Evolutionary conservation across 768 basidiomycete species (phyloP).

Genomic region (Lactarius hengduanensis): DNA sequence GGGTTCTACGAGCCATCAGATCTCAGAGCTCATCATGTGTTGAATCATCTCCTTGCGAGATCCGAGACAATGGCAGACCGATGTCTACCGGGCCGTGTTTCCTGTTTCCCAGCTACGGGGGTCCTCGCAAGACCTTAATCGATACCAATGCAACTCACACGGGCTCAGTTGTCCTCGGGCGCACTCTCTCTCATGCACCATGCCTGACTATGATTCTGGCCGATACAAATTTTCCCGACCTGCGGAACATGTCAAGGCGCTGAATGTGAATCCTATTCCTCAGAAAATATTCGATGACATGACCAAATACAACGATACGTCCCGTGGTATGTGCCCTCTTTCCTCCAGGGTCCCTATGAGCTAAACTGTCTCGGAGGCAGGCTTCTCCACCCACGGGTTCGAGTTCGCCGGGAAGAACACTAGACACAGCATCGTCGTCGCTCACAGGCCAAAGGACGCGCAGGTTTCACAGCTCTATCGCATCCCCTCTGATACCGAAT

Average conservation of each 20-base stretch:
- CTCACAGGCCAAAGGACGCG: slow-evolving; percentile 42
- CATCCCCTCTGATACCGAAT: slow-evolving; percentile 34
- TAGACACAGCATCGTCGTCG: slow-evolving; percentile 35
- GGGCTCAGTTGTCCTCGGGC: neutral
- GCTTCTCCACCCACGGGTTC: slow-evolving; percentile 10
- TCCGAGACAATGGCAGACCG: neutral
- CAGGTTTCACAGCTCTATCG: slow-evolving; percentile 41
- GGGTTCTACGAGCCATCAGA: neutral
- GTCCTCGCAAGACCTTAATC: too few species aligned
- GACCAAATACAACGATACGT: slow-evolving; percentile 42
- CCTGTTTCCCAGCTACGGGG: too few species aligned
- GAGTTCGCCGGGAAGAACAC: slow-evolving; percentile 16
- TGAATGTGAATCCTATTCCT: slow-evolving; percentile 38
- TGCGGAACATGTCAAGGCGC: slow-evolving; percentile 40
- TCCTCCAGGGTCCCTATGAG: neutral
- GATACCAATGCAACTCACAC: neutral
- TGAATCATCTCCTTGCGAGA: slow-evolving; percentile 10
- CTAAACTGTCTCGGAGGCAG: neutral
- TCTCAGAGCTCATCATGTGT: slow-evolving; percentile 7
- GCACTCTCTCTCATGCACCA: neutral
- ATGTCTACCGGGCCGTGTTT: neutral
- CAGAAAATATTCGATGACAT: slow-evolving; percentile 38
- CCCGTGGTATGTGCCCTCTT: slow-evolving; percentile 33
- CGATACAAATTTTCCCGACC: slow-evolving; percentile 40
- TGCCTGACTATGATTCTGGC: slow-evolving; percentile 4